Evolutionary conservation across 225 moss, liverwort and hornwort genomes (phyloP), one percentile per base, ranked within the genome.

Genomic region (Neckera pumila): DNA sequence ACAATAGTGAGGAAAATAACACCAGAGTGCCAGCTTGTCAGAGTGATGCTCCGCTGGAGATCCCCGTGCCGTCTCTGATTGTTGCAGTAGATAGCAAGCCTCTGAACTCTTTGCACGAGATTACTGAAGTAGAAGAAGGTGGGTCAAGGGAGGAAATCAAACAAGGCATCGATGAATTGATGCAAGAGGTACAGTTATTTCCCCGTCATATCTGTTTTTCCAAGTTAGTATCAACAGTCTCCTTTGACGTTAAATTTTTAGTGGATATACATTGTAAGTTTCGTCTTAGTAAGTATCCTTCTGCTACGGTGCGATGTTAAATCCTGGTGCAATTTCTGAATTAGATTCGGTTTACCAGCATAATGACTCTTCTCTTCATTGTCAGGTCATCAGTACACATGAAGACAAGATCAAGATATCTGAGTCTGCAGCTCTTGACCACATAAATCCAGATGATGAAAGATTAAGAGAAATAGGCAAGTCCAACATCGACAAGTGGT

Each of bases 401-500:
- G 94, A 89, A 90, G 92, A 85, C 45, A 89, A 86, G 90, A 90
- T 93, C 69, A 93, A 92, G 88, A 87, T 65, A 80, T 90, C 93
- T 65, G 89, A 92, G 80, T 87, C 89, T 79, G 89, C 89, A 78
- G 85, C 94, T 84, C 56, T 88, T 83, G 89, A 92, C 45, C 81
- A 67, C 65, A 58, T 61, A 30, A 88, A 40, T 86, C 80, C 84
- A 76, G 93, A 95, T 61, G 95, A 95, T 88, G 93, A 95, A 90
- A 92, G 89, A 74, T 80, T 90, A 30, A 86, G 88, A 79, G 88
- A 95, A 89, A 91, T 95, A 36, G 95, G 95, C 7, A 95, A 95
- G 86, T 94, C 94, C 43, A 95, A 95, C 71, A 92, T 95, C 76
- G 95, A 95, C 89, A 95, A 94, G 90, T 95, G 95, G 95, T 87